Evolutionary conservation across 1,284 basidiomycete species (phyloP), one percentile per base, ranked within the genome.

Genomic region (Quambalaria eucalypti): DNA sequence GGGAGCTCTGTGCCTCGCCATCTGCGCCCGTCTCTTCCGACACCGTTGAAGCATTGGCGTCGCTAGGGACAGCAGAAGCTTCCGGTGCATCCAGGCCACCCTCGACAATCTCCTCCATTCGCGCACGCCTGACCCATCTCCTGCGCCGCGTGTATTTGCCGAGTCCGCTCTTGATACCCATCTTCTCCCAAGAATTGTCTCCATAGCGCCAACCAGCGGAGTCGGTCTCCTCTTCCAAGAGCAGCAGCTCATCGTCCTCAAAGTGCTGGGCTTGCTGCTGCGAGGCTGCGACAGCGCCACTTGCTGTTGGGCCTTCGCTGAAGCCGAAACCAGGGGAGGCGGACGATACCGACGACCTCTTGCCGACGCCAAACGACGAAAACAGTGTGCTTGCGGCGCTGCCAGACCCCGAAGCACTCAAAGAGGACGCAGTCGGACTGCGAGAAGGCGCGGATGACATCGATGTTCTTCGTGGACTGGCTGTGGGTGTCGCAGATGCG

Each of bases 121-220:
- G 69, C 0, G 78, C 78, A 12, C 75, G 47, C 5, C 78, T 54
- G 2, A 78, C 67, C 78, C 78, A 78, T 31, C 74, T 74, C 16
- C 78, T 54, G 19, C 77, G 51, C 4, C 78, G 60, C 8, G 78
- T 78, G 54, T 78, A 78, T 48, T 73, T 90, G 66, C 91, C 88
- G 77, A 93, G 83, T 1, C 90, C 88, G 44, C 87, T 87, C 66
- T 85, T 86, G 51, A 79, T 79, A 57, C 82, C 84, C 59, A 83
- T 81, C 51, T 80, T 82, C 68, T 95, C 91, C 92, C 92, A 96
- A 72, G 93, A 92, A 76, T 96, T 96, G 69, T 93, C 92, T 2
- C 86, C 87, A 73, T 91, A 95, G 29, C 91, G 82, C 91, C 91
- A 95, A 0, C 91, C 91, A 56, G 93, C 89, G 1, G 80, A 71